phyloP scores from a whole-genome alignment of 176 grass and related monocot genomes.

The Rhynchospora breviuscula region DNA sequence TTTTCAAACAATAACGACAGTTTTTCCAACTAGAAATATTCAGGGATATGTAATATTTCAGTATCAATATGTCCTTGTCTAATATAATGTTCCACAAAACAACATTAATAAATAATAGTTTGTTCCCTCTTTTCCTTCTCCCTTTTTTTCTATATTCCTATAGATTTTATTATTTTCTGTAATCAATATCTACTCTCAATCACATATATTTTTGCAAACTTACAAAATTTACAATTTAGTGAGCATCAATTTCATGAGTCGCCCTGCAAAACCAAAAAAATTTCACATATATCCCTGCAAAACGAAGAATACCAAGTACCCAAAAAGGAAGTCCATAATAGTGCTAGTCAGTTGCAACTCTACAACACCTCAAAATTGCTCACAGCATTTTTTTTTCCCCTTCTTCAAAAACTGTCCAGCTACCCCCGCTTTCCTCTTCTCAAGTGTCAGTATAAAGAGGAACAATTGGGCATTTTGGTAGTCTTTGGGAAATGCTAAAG shows the following conservation, averaged over 20 bases:
- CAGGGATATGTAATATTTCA: too few species aligned
- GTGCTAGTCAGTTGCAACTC: neutral
- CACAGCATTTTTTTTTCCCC: neutral
- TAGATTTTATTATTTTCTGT: conserved; percentile 7
- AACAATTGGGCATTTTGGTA: neutral
- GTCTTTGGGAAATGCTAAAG: neutral
- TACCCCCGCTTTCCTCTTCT: neutral
- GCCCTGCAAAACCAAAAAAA: neutral
- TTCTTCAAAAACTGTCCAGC: neutral
- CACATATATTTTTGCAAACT: neutral
- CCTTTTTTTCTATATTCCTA: conserved; percentile 5
- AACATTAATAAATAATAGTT: neutral
- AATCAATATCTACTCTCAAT: neutral
- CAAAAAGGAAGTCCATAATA: neutral
- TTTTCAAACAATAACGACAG: too few species aligned
- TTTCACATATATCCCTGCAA: conserved; percentile 12
- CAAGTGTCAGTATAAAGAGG: too few species aligned
- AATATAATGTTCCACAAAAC: too few species aligned
- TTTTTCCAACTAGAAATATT: too few species aligned
- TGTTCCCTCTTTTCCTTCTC: neutral
- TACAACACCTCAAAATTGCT: neutral
- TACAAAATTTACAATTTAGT: conserved; percentile 9
- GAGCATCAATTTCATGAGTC: neutral
- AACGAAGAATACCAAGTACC: neutral
- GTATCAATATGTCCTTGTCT: too few species aligned